Base-by-base conservation (phyloP, 805 yeast genomes). In the Starmerella floris region DNA sequence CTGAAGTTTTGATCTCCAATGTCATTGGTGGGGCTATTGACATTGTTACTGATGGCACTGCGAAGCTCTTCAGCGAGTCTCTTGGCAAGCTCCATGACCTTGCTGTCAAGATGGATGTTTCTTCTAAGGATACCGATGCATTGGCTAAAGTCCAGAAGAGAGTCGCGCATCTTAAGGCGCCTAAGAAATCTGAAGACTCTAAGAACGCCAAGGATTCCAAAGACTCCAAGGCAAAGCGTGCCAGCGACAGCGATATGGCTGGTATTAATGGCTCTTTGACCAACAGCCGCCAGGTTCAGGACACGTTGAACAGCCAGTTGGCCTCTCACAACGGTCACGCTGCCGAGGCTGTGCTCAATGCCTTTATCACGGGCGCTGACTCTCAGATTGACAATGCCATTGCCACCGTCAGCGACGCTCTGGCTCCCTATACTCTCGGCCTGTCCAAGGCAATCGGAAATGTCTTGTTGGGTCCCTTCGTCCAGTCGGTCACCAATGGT, bases 351-450 rank as follows among this genome's bases (percentile, higher is more conserved):
- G 39, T 41, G 26, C 39, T 54, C 44, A 42, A 51, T 31, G 50
- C 54, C 30, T 44, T 46, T 42, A 51, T 60, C 41, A 56, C 62
- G 20, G 63, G 62, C 25, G 48, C 58, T 21, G 64, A 59, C 43
- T 56, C 59, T 20, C 63, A 59, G 51, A 51, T 56, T 37, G 62
- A 59, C 42, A 59, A 59, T 41, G 50, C 53, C 15, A 43, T 51
- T 31, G 61, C 57, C 23, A 48, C 52, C 5, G 31, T 50, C 20
- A 28, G 37, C 16, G 37, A 49, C 22, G 50, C 34, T 10, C 41
- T 45, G 10, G 36, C 43, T 23, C 38, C 41, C 15, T 17, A 43
- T 22, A 49, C 55, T 2, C 25, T 44, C 30, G 55, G 55, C 28
- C 19, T 43, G 22, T 46, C 53, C 19, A 40, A 41, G 32, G 44